Evolutionary conservation across 352 stramenopile species (phyloP), one percentile per base, ranked within the genome.

Genomic region (Globisporangium canariense): DNA sequence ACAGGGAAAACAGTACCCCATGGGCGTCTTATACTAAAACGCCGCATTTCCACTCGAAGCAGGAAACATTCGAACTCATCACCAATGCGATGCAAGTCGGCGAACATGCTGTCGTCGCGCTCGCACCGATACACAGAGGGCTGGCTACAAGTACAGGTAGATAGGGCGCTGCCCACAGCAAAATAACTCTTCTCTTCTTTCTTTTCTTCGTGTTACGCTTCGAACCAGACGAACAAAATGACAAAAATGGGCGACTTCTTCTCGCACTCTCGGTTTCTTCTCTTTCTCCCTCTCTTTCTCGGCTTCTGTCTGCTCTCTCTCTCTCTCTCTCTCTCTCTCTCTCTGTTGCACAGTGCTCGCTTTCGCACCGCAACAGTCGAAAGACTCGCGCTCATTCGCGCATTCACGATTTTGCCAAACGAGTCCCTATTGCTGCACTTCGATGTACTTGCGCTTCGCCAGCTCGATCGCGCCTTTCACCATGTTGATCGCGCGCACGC

Each of bases 401-500:
- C 16, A 18, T n/a, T 47, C 41, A 4, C 16, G 41, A 14, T 20
- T 47, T 20, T 47, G 13, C 3, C 41, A n/a, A 47, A 20, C 14
- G 41, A n/a, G 14, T 18, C 41, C 11, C 18, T 25, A 51, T 55
- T 36, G 16, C 86, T 69, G 88, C 58, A 77, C 78, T 55, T 87
- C 89, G 45, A 84, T 79, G 62, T 83, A 90, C 68, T 88, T 85
- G 58, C 79, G 79, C 73, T 93, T 94, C 52, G 87, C 87, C 25
- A 89, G 70, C 67, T 95, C 72, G 62, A 95, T 93, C 32, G 84
- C 84, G 54, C 85, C 81, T 68, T 95, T 95, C 58, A 95, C 84
- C 87, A 95, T 95, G 69, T 91, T 94, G 64, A 95, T 95, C 54
- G 87, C 86, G 25, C 87, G 87, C 54, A 95, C 87, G 58, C 87